These are phyloP conservation scores for Ampelomyces quisqualis DNA, from an alignment of 2,329 filamentous ascomycete genomes.

Conservation along the genomic window DNA sequence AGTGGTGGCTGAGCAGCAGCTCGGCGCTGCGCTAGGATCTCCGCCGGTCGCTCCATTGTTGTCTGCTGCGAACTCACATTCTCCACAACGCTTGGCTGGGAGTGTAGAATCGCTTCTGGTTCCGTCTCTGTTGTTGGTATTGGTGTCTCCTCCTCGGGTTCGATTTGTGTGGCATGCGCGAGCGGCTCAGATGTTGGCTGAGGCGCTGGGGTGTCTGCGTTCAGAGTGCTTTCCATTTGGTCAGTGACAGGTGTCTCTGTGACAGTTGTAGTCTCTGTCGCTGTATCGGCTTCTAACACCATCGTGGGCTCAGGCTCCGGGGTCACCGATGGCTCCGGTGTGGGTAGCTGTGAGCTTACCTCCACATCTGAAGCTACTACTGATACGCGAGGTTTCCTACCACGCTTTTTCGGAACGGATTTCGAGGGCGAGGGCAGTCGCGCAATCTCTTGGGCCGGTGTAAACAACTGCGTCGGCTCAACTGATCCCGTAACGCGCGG, in stretches of 20 bases:
- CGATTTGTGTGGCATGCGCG: constrained; percentile 69
- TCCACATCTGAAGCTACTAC: constrained; percentile 43
- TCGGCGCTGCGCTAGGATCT: constrained; percentile 86
- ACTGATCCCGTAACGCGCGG: constrained; percentile 49
- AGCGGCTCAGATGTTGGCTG: constrained; percentile 42
- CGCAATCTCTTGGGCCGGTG: constrained; percentile 59
- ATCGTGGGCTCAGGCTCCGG: constrained; percentile 61
- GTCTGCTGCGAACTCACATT: constrained; percentile 76
- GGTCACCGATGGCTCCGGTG: constrained; percentile 56
- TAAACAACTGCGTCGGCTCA: constrained; percentile 63
- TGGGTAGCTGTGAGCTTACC: constrained; percentile 46
- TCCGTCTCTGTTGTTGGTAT: constrained; percentile 4
- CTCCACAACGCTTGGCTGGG: constrained; percentile 53
- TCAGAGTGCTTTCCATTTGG: constrained; percentile 67
- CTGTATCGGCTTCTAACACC: constrained; percentile 57
- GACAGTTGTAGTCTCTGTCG: constrained; percentile 49
- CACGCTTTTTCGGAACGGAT: constrained; percentile 61
- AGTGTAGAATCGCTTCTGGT: constrained; percentile 45
- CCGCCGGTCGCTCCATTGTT: constrained; percentile 83
- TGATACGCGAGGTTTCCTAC: constrained; percentile 47
- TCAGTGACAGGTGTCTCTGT: constrained; percentile 65
- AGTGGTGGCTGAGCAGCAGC: constrained; percentile 61
- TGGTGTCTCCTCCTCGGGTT: constrained; percentile 58
- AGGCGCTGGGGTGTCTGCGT: constrained; percentile 50
- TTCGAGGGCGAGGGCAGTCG: constrained; percentile 19